phyloP scores from a whole-genome alignment of 371 early-diverging fungal species.

The Vairimorpha ceranae region DNA sequence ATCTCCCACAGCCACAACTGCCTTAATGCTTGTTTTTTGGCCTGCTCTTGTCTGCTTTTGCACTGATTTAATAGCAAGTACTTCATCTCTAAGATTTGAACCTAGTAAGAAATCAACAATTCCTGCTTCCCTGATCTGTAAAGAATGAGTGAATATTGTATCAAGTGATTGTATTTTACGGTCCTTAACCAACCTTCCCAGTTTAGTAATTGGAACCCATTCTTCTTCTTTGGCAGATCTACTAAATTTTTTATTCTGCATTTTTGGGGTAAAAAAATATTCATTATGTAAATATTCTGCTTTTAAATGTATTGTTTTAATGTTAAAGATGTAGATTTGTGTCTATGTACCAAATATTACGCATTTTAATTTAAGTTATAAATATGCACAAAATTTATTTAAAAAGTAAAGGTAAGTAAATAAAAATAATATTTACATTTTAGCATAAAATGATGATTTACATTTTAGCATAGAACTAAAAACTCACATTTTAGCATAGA shows the following conservation, averaged over 20 bases:
- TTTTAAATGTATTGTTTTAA: neutral
- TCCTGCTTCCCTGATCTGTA: slow-evolving; percentile 97
- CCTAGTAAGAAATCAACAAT: slow-evolving; percentile 86
- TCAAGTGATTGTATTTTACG: slow-evolving; percentile 67
- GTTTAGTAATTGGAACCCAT: slow-evolving; percentile 63
- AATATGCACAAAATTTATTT: no score
- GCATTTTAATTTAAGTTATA: no score
- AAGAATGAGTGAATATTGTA: slow-evolving; percentile 89
- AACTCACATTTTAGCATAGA: no score
- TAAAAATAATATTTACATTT: no score
- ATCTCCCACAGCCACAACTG: slow-evolving; percentile 95
- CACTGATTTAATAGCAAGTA: slow-evolving; percentile 97
- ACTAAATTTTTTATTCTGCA: slow-evolving; percentile 26
- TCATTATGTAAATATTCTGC: neutral
- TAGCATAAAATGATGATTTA: no score
- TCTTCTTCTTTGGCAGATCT: slow-evolving; percentile 50
- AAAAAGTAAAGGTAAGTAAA: no score
- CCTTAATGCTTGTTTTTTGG: slow-evolving; percentile 99
- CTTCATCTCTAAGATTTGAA: slow-evolving; percentile 85
- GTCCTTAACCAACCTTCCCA: slow-evolving; percentile 63
- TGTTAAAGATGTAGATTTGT: no score
- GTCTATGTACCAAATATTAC: no score
- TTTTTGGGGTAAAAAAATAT: slow-evolving; percentile 9
- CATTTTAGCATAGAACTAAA: no score
- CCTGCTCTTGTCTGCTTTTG: slow-evolving; percentile 99